phyloP scores from a whole-genome alignment of 805 yeast species.

The Cyberlindnera veronae region DNA sequence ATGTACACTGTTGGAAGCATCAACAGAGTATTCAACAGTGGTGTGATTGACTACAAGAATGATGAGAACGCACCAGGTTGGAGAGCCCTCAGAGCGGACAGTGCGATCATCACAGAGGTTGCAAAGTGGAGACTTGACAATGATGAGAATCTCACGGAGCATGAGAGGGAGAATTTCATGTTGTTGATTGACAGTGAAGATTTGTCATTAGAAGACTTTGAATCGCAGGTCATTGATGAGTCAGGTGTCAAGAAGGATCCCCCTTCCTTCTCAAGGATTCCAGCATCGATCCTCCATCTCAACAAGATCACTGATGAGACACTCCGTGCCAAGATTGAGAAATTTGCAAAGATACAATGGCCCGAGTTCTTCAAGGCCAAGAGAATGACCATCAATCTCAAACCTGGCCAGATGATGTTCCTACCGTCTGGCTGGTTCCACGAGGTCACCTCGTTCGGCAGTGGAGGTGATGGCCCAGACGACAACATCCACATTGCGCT shows the following conservation, averaged over 20 bases:
- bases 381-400: conserved; percentile 43
- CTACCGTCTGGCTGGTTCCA: conserved; percentile 83
- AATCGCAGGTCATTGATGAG: conserved; percentile 16
- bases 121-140: conserved; percentile 40
- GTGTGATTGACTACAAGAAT: conserved; percentile 59
- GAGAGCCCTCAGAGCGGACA: conserved; percentile 59
- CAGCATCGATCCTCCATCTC: conserved; percentile 59
- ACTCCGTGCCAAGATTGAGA: conserved; percentile 28
- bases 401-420: conserved; percentile 65
- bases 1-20: conserved; percentile 65
- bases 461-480: conserved; percentile 14
- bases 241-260: conserved; percentile 43
- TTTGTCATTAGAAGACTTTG: conserved; percentile 15
- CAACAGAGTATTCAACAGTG: conserved; percentile 50
- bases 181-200: conserved; percentile 30
- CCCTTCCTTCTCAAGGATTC: conserved; percentile 63
- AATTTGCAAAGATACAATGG: conserved; percentile 39
- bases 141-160: conserved; percentile 23
- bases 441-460: conserved; percentile 67
- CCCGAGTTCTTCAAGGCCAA: conserved; percentile 45
- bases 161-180: conserved; percentile 25
- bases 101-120: conserved; percentile 51
- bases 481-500: conserved; percentile 51
- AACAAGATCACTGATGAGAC: conserved; percentile 43
- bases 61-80: conserved; percentile 59